Evolutionary conservation across 2,329 filamentous ascomycete species (phyloP).

Genomic region (Penicillium rolfsii): DNA sequence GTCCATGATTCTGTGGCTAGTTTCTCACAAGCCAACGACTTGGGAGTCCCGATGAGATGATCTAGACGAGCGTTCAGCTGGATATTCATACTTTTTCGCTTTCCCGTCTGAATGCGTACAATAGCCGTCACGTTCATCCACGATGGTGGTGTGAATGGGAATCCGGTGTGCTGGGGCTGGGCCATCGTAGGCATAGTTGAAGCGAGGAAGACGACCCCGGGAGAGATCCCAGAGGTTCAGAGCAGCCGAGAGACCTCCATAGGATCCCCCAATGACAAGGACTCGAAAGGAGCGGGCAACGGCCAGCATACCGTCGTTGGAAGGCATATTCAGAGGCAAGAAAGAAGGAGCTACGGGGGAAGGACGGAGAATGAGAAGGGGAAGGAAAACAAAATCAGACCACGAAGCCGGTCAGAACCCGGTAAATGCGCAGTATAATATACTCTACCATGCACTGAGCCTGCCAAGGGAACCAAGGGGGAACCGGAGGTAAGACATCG

Average conservation of each 20-base stretch:
- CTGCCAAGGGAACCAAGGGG: neutral
- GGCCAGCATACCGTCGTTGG: constrained; percentile 31
- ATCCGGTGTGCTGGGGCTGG: constrained; percentile 47
- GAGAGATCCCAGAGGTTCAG: constrained; percentile 70
- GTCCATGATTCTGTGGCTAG: constrained; percentile 73
- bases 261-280: constrained; percentile 71
- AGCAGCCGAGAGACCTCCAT: constrained; percentile 69
- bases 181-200: constrained; percentile 33
- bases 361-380: neutral
- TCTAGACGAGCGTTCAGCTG: constrained; percentile 49
- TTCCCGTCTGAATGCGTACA: constrained; percentile 54
- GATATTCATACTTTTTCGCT: neutral
- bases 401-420: neutral
- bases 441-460: neutral
- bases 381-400: neutral
- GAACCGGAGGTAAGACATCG: neutral
- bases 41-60: constrained; percentile 75
- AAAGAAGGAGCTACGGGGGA: neutral
- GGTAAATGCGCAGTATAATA: neutral
- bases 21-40: constrained; percentile 66
- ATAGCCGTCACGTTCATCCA: constrained; percentile 81
- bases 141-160: constrained; percentile 70
- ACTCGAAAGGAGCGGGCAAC: constrained; percentile 52
- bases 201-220: constrained; percentile 58
- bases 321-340: constrained; percentile 27